Evolutionary conservation across 2,329 filamentous ascomycete genomes (phyloP).

Genomic region (Chaetomiaceae sp.): DNA sequence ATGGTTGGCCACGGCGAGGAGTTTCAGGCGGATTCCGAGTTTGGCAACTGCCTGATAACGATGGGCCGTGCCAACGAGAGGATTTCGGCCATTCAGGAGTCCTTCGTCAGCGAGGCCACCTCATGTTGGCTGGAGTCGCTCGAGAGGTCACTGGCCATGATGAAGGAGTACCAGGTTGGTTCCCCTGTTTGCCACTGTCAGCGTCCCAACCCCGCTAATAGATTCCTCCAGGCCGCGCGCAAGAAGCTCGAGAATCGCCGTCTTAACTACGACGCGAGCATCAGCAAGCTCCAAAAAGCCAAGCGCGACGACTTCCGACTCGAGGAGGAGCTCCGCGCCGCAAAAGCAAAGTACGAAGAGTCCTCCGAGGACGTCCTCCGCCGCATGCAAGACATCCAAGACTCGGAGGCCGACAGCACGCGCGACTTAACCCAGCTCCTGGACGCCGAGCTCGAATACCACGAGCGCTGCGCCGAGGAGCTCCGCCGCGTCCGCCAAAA

Average conservation of each 20-base stretch:
- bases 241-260: constrained; percentile 92
- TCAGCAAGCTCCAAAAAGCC: constrained; percentile 85
- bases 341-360: constrained; percentile 96
- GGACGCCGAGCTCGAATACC: constrained; percentile 84
- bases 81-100: constrained; percentile 79
- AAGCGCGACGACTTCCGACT: constrained; percentile 91
- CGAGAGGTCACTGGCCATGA: constrained; percentile 82
- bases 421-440: constrained; percentile 75
- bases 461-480: constrained; percentile 85
- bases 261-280: constrained; percentile 84
- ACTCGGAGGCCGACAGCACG: constrained; percentile 79
- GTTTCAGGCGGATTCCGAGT: constrained; percentile 86
- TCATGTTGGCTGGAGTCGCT: constrained; percentile 86
- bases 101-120: constrained; percentile 72
- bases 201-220: constrained; percentile 11
- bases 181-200: not conserved
- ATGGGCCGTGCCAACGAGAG: constrained; percentile 86
- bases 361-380: constrained; percentile 86
- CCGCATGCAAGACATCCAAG: constrained; percentile 95
- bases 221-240: constrained; percentile 57
- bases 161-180: constrained; percentile 94
- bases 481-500: constrained; percentile 53
- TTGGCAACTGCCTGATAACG: constrained; percentile 76
- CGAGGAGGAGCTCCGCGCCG: constrained; percentile 85
- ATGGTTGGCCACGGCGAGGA: constrained; percentile 91